phyloP scores from a whole-genome alignment of 140 eudicot genomes.

The Flaveria floridana region DNA sequence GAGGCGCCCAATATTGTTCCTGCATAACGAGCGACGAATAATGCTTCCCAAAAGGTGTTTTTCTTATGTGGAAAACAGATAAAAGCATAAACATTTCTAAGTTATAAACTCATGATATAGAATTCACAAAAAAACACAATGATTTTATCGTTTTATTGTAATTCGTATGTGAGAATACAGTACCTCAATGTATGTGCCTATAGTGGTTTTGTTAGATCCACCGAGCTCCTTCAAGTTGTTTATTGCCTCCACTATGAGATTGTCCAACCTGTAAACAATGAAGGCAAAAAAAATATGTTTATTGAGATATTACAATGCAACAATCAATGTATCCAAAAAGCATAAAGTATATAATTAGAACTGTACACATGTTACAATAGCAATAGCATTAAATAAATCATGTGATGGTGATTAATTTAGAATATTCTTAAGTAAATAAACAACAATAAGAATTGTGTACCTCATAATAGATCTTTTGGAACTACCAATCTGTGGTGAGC shows the following conservation, averaged over 20 bases:
- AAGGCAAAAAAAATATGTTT: not conserved
- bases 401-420: not conserved
- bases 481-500: constrained; percentile 68
- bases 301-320: constrained; percentile 10
- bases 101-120: not conserved
- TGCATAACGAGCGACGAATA: constrained; percentile 23
- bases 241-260: constrained; percentile 90
- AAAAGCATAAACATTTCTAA: not conserved
- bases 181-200: constrained; percentile 95
- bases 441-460: constrained; percentile 31
- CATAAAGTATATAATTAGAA: not conserved
- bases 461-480: constrained; percentile 86
- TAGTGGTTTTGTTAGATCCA: constrained; percentile 91
- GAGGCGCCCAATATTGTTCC: constrained; percentile 99
- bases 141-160: not conserved
- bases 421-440: not conserved
- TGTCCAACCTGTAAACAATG: constrained; percentile 69
- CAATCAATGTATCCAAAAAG: not conserved
- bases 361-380: not conserved
- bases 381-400: not conserved
- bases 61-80: not conserved
- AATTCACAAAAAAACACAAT: not conserved
- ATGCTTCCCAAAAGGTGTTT: not conserved
- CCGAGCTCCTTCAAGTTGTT: constrained; percentile 86
- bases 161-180: not conserved